Evolutionary conservation across 179 eudicot genomes (phyloP).

Genomic region (Camellia oleifera): DNA sequence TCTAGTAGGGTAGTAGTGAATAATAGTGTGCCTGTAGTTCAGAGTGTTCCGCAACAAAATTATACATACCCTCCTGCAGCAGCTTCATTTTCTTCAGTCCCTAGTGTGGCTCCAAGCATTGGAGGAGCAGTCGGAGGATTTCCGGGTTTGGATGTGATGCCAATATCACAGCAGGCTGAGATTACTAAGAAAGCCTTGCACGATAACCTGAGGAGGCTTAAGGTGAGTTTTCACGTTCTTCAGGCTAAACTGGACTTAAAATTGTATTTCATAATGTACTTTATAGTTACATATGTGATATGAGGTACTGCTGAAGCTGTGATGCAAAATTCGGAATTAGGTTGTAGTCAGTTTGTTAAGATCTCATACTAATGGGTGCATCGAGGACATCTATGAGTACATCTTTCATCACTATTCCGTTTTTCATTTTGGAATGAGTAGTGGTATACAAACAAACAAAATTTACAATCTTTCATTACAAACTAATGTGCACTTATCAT

Average conservation of each 20-base stretch:
- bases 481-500: too few relatives aligned
- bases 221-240: constrained; percentile 38
- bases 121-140: constrained; percentile 58
- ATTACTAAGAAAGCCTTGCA: constrained; percentile 74
- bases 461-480: too few relatives aligned
- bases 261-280: not conserved
- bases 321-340: not conserved
- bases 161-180: constrained; percentile 72
- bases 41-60: constrained; percentile 41
- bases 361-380: not conserved
- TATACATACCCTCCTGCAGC: constrained; percentile 21
- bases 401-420: not conserved
- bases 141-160: constrained; percentile 48
- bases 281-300: not conserved
- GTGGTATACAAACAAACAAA: too few relatives aligned
- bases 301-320: not conserved
- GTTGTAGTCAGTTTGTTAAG: not conserved
- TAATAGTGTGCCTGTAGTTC: constrained; percentile 33
- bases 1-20: constrained; percentile 23
- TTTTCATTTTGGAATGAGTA: not conserved
- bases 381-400: not conserved
- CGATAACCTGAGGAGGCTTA: constrained; percentile 68
- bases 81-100: constrained; percentile 31
- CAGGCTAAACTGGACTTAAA: not conserved
- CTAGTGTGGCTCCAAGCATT: constrained; percentile 39